phyloP scores from a whole-genome alignment of 2,329 filamentous ascomycete species.

The Clonostachys rosea region DNA sequence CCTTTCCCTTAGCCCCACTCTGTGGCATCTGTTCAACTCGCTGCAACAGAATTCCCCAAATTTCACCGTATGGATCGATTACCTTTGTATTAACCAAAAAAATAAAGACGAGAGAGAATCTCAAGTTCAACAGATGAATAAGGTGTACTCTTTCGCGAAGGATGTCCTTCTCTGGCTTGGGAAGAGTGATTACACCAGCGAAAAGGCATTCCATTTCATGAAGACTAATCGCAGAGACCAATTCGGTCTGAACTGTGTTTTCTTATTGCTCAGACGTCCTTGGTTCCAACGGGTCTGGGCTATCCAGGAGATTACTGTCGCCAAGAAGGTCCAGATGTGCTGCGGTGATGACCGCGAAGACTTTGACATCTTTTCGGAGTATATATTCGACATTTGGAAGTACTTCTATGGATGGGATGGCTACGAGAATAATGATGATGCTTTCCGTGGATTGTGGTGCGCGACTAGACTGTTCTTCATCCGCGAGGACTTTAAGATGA shows the following conservation, averaged over 20 bases:
- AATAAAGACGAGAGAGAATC: conserved; percentile 2
- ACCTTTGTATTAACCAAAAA: conserved; percentile 6
- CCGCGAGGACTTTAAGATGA: background rate
- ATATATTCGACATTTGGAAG: background rate
- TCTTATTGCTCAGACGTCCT: background rate
- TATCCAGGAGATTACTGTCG: conserved; percentile 2
- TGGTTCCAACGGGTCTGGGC: conserved; percentile 4
- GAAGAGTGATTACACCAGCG: background rate
- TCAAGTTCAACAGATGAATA: conserved; percentile 3
- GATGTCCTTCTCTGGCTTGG: conserved; percentile 6
- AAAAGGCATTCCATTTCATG: background rate
- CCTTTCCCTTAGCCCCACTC: background rate
- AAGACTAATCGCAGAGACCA: background rate
- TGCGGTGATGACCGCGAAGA: background rate
- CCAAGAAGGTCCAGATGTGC: background rate
- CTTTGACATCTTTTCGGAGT: background rate
- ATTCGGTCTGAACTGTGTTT: background rate
- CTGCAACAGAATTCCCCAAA: background rate
- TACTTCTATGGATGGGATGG: background rate
- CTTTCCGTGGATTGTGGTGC: background rate
- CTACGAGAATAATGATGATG: background rate
- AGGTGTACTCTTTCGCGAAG: conserved; percentile 5
- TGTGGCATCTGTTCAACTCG: background rate
- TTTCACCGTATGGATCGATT: conserved; percentile 6
- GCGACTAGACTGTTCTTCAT: background rate